Conservation (phyloP, 1,284 basidiomycete species). For the Pyrrhoderma noxium region DNA sequence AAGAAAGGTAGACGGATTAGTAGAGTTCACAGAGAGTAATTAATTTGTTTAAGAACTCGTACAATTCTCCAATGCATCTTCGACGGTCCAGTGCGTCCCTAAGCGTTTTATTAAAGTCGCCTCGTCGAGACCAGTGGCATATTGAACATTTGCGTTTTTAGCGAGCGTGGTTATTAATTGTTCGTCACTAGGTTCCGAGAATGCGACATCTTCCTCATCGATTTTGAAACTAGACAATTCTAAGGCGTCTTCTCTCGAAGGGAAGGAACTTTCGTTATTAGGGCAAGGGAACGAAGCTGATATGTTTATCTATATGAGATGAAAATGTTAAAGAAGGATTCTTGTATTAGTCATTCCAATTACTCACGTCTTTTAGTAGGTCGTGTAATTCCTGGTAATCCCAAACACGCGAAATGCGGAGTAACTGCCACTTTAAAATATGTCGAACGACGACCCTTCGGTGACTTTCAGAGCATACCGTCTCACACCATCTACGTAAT, state of each 20-base stretch:
- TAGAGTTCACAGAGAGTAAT: neutral
- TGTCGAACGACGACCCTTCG: slow-evolving; percentile 55
- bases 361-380: slow-evolving; percentile 49
- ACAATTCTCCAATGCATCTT: slow-evolving; percentile 73
- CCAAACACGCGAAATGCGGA: slow-evolving; percentile 46
- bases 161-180: slow-evolving; percentile 48
- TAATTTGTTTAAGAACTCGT: slow-evolving; percentile 27
- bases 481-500: slow-evolving; percentile 38
- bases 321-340: slow-evolving; percentile 1
- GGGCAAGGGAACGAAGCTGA: slow-evolving; percentile 7
- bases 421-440: slow-evolving; percentile 63
- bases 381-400: slow-evolving; percentile 46
- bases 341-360: no score
- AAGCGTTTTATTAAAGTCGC: slow-evolving; percentile 48
- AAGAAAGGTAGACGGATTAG: slow-evolving; percentile 2
- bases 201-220: neutral
- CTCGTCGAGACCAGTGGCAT: slow-evolving; percentile 56
- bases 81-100: slow-evolving; percentile 60
- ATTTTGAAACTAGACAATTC: no score
- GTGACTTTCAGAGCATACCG: slow-evolving; percentile 18
- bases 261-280: slow-evolving; percentile 29
- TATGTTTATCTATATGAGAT: neutral
- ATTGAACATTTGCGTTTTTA: slow-evolving; percentile 46
- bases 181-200: slow-evolving; percentile 24
- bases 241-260: slow-evolving; percentile 18